These are phyloP conservation scores for Kodamaea laetipori DNA, from an alignment of 805 yeast species.

Conservation along the genomic window DNA sequence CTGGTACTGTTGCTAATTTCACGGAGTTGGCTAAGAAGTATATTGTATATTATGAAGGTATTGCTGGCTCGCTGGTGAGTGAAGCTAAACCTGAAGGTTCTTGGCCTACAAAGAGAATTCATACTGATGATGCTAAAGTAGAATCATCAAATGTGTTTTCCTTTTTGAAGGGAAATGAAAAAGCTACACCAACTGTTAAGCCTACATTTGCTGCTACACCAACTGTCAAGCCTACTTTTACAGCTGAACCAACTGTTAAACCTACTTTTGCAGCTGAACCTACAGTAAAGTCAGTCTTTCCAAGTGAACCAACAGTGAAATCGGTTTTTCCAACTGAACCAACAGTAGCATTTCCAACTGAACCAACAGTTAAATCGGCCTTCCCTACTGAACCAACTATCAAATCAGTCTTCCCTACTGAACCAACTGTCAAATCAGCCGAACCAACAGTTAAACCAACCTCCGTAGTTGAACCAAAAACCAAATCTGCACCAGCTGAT, in stretches of 20 bases:
- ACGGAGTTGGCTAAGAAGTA: constrained; percentile 60
- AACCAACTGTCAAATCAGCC: background rate
- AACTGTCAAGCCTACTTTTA: background rate
- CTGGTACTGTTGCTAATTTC: constrained; percentile 57
- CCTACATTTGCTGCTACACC: constrained; percentile 7
- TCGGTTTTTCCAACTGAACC: no score
- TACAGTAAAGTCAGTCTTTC: no score
- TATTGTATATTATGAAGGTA: constrained; percentile 48
- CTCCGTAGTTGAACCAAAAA: background rate
- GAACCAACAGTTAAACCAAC: background rate
- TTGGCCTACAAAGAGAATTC: constrained; percentile 9
- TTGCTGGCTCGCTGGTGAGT: constrained; percentile 23
- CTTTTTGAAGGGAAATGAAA: constrained; percentile 13
- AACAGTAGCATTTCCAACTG: background rate
- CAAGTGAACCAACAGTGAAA: no score
- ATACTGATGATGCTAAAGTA: background rate
- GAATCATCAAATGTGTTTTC: constrained; percentile 18
- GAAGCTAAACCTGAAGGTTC: constrained; percentile 2
- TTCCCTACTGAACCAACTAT: constrained; percentile 2
- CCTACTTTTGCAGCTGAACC: no score
- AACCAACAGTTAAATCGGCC: constrained; percentile 2
- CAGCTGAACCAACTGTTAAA: constrained; percentile 5
- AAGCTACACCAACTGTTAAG: constrained; percentile 1
- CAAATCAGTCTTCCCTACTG: no score
- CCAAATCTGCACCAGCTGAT: constrained; percentile 2